Evolutionary conservation across 2,329 filamentous ascomycete species (phyloP), one percentile per base, ranked within the genome.

Genomic region (Claviceps arundinis): DNA sequence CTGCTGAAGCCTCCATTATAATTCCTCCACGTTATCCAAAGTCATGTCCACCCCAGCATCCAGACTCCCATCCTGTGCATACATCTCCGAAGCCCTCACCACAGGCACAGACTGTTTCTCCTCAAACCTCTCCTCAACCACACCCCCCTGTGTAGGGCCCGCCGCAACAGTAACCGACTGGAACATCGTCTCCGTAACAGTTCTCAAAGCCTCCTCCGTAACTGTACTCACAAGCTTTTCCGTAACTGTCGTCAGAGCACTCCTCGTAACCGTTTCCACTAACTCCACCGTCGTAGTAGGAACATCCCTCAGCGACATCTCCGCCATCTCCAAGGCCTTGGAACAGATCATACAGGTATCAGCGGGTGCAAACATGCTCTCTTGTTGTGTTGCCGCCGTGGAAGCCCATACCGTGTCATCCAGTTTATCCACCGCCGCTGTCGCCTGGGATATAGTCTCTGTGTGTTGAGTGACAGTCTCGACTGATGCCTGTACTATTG

Each of bases 151-250:
- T 3, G 48, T 56, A 22, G 55, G 56, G 3, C 51, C 56, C 7
- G 58, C 56, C 6, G 58, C 48, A 14, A 57, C 50, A 34, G 54
- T 52, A 19, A 50, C 48, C 3, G 53, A 52, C 50, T 52, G 26
- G 14, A 54, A 38, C 44, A 60, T 55, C 1, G 62, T 69, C 54
- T 69, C 64, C 9, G 61, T 62, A 40, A 60, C 60, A 7, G 67
- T 72, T 16, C 5, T 22, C 8, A 34, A 14, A 6, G 47, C 45
- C 38, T 52, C 41, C 55, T 70, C 64, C 9, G 51, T 56, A 19
- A 57, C 48, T 17, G 47, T 49, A 11, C 47, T 49, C 17, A 49
- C 47, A 9, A 49, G 11, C 47, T 49, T 37, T 11, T 69, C 63
- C 8, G 61, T 62, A 41, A 60, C 60, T 5, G 67, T 72, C n/a